These are phyloP conservation scores for Hyphodiscus hymeniophilus DNA, from an alignment of 495 filamentous ascomycete genomes.

Conservation along the genomic window DNA sequence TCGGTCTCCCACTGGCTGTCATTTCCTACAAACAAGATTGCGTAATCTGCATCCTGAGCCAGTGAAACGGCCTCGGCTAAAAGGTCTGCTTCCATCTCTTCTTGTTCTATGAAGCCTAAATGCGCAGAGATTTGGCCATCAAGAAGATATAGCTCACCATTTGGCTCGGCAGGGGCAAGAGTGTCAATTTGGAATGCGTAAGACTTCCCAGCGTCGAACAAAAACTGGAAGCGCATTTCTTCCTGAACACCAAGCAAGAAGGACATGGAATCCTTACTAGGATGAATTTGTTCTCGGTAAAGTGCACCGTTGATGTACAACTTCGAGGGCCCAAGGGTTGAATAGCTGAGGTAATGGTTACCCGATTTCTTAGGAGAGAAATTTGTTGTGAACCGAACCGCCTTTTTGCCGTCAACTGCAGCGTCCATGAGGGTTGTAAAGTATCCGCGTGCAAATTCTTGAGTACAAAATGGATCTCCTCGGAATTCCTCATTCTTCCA, in stretches of 20 bases:
- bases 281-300: too few relatives aligned
- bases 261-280: constrained; percentile 24
- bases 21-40: constrained; percentile 56
- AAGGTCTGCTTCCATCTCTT: too few relatives aligned
- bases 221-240: constrained; percentile 44
- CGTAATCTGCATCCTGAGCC: constrained; percentile 53
- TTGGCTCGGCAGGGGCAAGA: constrained; percentile 41
- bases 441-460: too few relatives aligned
- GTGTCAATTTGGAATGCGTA: constrained; percentile 17
- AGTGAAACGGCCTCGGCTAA: constrained; percentile 48
- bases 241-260: constrained; percentile 55
- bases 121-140: constrained; percentile 20
- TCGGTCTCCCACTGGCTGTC: constrained; percentile 45
- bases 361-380: too few relatives aligned
- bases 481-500: too few relatives aligned
- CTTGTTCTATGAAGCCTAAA: constrained; percentile 43
- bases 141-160: constrained; percentile 6
- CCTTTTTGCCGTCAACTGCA: too few relatives aligned
- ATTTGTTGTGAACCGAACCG: too few relatives aligned
- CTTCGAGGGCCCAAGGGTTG: too few relatives aligned
- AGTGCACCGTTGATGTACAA: too few relatives aligned
- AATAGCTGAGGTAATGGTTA: too few relatives aligned
- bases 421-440: too few relatives aligned
- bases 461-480: too few relatives aligned
- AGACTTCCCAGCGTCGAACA: constrained; percentile 11